Evolutionary conservation across 2,329 filamentous ascomycete species (phyloP), one percentile per base, ranked within the genome.

Genomic region (Chalara sp.): DNA sequence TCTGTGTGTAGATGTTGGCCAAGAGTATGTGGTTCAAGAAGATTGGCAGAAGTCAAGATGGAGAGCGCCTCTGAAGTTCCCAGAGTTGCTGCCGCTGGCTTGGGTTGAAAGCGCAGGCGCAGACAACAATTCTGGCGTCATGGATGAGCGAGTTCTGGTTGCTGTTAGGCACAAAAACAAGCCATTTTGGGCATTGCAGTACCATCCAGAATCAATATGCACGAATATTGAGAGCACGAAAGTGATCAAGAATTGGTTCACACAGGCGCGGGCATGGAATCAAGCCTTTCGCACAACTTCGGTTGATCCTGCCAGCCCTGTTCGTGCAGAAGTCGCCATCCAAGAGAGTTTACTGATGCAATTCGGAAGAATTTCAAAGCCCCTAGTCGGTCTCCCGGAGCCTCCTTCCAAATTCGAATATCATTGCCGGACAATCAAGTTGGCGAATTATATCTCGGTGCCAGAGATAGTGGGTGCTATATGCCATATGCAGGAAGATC

Each of bases 181-280:
- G 54, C 84, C 84, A 3, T 84, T 84, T 53, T 86, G 79, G 75
- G 84, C 79, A 1, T 73, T 87, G 6, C 84, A 87, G 57, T 87
- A 86, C 58, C 84, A 88, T 61, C 84, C 84, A 0, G 84, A 88
- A 61, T 87, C 83, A 0, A 75, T 81, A 32, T 87, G 83, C 65
- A 86, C 84, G 33, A 81, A 79, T 32, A 68, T 72, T 31, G 72
- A 75, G 54, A 76, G 80, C 12, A 71, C 64, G 11, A 66, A 69
- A 28, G 63, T 87, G 28, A 70, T 87, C 32, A 65, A 65, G 41
- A 82, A 80, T 53, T 88, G 84, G 83, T 87, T 83, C 78, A 61
- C 63, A 6, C 65, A 74, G 54, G 75, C 75, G 12, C 65, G 68
- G 13, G 53, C 55, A 3, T 81, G 77, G 71, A 76, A 76, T 53